phyloP scores from a whole-genome alignment of 164 flowering plant species.

The Amborella trichopoda region DNA sequence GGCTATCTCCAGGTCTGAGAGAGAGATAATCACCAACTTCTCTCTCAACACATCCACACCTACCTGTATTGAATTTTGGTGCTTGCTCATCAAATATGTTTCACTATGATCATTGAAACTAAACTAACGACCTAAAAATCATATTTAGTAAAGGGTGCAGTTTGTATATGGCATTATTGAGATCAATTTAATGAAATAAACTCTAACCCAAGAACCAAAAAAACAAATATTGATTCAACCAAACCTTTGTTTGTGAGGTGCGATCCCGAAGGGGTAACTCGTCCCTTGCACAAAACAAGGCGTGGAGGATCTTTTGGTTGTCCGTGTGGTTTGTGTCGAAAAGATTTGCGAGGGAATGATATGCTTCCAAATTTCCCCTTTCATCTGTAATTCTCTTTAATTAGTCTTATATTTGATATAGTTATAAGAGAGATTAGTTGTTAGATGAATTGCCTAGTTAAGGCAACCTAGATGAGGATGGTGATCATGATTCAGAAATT shows the following conservation, averaged over 20 bases:
- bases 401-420: neutral
- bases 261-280: conserved; percentile 40
- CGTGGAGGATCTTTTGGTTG: conserved; percentile 51
- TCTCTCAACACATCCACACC: conserved; percentile 33
- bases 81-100: too few species aligned
- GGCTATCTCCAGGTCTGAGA: conserved; percentile 53
- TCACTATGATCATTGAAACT: neutral
- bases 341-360: conserved; percentile 27
- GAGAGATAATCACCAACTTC: conserved; percentile 48
- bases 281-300: conserved; percentile 32
- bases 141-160: neutral
- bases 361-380: conserved; percentile 17
- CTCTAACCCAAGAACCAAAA: neutral
- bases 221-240: neutral
- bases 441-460: neutral
- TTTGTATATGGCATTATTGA: neutral
- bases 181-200: neutral
- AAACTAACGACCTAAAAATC: neutral
- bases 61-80: conserved; percentile 28
- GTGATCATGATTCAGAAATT: too few species aligned
- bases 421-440: neutral
- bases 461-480: neutral
- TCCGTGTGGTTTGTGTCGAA: conserved; percentile 26
- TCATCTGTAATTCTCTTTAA: neutral
- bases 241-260: conserved; percentile 11